Percentiles rank a stretch among this genome's conserved stretches.
These are phyloP conservation scores for Phialophora tarda DNA, from an alignment of 2,329 filamentous ascomycete species.

Conservation along the genomic window DNA sequence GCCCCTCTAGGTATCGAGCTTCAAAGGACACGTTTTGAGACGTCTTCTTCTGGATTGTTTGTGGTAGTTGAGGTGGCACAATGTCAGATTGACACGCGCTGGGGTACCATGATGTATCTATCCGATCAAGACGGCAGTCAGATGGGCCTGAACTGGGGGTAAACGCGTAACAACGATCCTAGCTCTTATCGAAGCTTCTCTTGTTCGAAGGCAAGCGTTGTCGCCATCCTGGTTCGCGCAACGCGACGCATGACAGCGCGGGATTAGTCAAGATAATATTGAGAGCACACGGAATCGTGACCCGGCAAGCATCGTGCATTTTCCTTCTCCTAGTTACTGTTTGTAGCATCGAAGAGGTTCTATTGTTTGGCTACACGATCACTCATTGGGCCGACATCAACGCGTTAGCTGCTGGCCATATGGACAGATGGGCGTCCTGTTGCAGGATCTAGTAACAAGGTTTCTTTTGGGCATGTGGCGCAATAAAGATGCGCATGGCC, in stretches of 20 bases:
- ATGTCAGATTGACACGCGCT: not conserved
- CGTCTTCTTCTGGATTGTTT: not conserved
- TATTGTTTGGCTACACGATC: not conserved
- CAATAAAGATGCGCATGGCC: conserved; percentile 16
- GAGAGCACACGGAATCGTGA: not conserved
- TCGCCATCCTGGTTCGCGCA: not conserved
- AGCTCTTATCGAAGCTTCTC: conserved; percentile 3
- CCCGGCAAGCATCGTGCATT: conserved; percentile 10
- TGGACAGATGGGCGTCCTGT: conserved; percentile 11
- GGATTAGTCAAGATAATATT: conserved; percentile 3
- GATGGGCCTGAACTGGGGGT: not conserved
- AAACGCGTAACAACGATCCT: conserved; percentile 12
- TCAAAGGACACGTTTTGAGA: conserved; percentile 9
- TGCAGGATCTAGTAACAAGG: conserved; percentile 17
- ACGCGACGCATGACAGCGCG: not conserved
- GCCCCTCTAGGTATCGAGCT: conserved; percentile 2
- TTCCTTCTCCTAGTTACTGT: not conserved
- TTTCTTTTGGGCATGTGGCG: conserved; percentile 5
- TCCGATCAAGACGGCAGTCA: not conserved
- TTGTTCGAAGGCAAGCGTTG: not conserved
- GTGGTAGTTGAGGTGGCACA: conserved; percentile 9
- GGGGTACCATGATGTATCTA: conserved; percentile 1
- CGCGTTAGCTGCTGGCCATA: not conserved
- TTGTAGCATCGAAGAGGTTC: not conserved
- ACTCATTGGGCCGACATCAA: conserved; percentile 7